Conservation (phyloP, 2,329 filamentous ascomycete genomes). For the Teratosphaeriaceae sp. region DNA sequence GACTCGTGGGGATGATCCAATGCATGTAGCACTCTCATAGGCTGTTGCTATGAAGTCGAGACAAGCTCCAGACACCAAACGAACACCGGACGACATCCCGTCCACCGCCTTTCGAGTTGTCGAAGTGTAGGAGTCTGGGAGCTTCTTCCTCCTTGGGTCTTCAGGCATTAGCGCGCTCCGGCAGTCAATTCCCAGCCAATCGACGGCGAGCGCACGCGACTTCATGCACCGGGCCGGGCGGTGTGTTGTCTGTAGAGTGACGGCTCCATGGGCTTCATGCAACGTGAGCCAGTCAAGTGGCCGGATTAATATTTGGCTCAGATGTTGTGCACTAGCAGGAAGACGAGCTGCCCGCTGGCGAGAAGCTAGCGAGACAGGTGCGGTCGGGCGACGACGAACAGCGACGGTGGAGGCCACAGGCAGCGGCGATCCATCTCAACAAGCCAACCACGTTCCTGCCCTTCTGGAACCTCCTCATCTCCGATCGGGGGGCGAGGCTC, state of each 20-base stretch:
- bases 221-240: conserved; percentile 3
- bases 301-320: background rate
- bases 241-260: conserved; percentile 3
- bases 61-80: too few relatives aligned
- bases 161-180: background rate
- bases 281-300: conserved; percentile 1
- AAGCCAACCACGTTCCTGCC: background rate
- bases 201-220: background rate
- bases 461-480: conserved; percentile 1
- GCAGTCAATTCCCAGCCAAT: background rate
- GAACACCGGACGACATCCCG: too few relatives aligned
- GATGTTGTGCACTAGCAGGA: conserved; percentile 2
- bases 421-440: background rate
- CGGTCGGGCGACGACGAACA: too few relatives aligned
- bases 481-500: background rate
- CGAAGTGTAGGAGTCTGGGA: background rate
- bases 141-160: conserved; percentile 1
- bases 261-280: background rate
- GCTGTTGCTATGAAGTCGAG: too few relatives aligned
- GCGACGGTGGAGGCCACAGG: background rate
- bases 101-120: conserved; percentile 2
- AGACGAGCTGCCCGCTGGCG: background rate
- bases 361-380: too few relatives aligned
- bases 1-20: too few relatives aligned
- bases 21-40: too few relatives aligned